phyloP scores from a whole-genome alignment of 768 basidiomycete species.

The Fomitopsis serialis region DNA sequence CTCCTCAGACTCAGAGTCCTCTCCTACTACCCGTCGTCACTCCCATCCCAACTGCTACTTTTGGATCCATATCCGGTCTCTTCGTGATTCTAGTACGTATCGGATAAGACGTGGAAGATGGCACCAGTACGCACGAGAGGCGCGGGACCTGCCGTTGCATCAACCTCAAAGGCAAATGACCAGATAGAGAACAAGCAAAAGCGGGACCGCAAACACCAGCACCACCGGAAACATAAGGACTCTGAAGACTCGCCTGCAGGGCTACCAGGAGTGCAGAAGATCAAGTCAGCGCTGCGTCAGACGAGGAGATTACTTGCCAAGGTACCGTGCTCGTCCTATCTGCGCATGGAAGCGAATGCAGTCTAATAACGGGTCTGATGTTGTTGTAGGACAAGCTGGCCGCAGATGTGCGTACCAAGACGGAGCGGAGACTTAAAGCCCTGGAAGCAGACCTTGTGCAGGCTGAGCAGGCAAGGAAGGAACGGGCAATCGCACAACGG shows the following conservation, averaged over 20 bases:
- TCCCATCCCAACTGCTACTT: not conserved
- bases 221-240: not conserved
- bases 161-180: not conserved
- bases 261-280: conserved; percentile 71
- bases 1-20: too few relatives aligned
- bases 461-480: conserved; percentile 59
- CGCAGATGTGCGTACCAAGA: conserved; percentile 78
- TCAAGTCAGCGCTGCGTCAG: conserved; percentile 82
- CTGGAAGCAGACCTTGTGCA: conserved; percentile 69
- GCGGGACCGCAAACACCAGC: not conserved
- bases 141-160: not conserved
- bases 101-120: not conserved
- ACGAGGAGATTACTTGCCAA: conserved; percentile 78
- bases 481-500: conserved; percentile 64
- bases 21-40: not conserved
- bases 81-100: not conserved
- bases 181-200: not conserved
- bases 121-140: not conserved
- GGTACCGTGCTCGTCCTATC: conserved; percentile 33
- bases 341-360: too few relatives aligned
- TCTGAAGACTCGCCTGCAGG: not conserved
- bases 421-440: conserved; percentile 71
- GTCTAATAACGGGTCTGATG: not conserved
- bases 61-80: too few relatives aligned
- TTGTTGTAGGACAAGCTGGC: conserved; percentile 62